Evolutionary conservation across 768 basidiomycete species (phyloP).

Genomic region (Phlebiopsis gigantea): DNA sequence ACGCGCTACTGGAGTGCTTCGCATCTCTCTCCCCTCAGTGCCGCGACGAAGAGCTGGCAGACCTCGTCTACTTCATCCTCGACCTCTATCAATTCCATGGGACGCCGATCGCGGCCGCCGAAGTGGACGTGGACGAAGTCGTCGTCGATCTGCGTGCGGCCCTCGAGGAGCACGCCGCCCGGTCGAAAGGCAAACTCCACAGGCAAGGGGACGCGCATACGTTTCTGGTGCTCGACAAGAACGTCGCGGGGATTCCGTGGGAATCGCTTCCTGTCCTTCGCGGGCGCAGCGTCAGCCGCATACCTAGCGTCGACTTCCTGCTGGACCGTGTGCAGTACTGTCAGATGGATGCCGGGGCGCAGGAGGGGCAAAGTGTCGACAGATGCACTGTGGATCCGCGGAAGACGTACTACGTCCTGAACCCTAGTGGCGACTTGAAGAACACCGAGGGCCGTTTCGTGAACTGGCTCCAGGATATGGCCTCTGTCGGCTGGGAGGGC

Average conservation of each 20-base stretch:
- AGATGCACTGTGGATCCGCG: conserved; percentile 56
- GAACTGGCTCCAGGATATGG: conserved; percentile 73
- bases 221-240: conserved; percentile 88
- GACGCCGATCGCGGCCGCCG: conserved; percentile 79
- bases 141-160: conserved; percentile 74
- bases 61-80: conserved; percentile 88
- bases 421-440: conserved; percentile 86
- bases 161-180: conserved; percentile 64
- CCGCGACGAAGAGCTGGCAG: conserved; percentile 91
- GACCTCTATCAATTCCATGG: conserved; percentile 95
- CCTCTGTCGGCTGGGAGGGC: conserved; percentile 76
- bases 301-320: conserved; percentile 86
- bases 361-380: conserved; percentile 27
- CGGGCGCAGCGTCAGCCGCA: conserved; percentile 84
- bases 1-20: conserved; percentile 79
- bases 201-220: conserved; percentile 56
- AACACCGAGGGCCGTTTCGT: conserved; percentile 81
- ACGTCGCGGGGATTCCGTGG: conserved; percentile 89
- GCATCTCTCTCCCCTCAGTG: conserved; percentile 77
- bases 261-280: conserved; percentile 87
- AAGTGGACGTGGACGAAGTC: conserved; percentile 90
- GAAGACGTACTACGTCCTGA: conserved; percentile 80
- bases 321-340: conserved; percentile 70
- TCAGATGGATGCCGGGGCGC: conserved; percentile 23
- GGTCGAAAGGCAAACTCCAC: conserved; percentile 26